phyloP scores from a whole-genome alignment of 169 alveolate genomes.

The Plasmodium relictum region DNA sequence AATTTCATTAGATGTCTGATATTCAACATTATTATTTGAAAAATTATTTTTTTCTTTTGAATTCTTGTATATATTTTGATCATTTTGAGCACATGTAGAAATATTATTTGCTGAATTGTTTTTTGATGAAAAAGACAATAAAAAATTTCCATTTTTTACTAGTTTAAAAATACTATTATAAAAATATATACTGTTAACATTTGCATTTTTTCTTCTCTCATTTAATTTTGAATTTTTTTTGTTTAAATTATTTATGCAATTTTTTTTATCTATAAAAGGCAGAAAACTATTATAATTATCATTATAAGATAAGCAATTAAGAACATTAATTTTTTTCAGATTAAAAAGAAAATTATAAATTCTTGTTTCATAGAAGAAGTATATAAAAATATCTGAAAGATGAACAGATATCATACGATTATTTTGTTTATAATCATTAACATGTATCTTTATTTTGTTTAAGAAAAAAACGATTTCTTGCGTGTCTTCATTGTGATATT shows the following conservation, averaged over 20 bases:
- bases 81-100: neutral
- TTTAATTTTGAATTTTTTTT: conserved; percentile 20
- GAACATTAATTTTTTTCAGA: conserved; percentile 30
- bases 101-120: neutral
- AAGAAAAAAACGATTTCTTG: conserved; percentile 31
- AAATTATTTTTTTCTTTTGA: neutral
- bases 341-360: conserved; percentile 17
- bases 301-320: conserved; percentile 26
- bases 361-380: conserved; percentile 7
- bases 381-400: conserved; percentile 16
- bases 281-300: conserved; percentile 3
- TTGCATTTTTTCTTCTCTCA: conserved; percentile 13
- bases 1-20: neutral
- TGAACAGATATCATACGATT: conserved; percentile 60
- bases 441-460: conserved; percentile 27
- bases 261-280: conserved; percentile 3
- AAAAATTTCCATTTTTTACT: conserved; percentile 34
- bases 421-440: conserved; percentile 54
- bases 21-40: neutral
- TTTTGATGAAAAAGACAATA: conserved; percentile 20
- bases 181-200: conserved; percentile 11
- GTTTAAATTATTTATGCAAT: neutral
- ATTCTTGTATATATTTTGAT: neutral
- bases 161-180: conserved; percentile 41
- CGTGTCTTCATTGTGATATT: conserved; percentile 4